Base-by-base conservation (phyloP, 2,329 filamentous ascomycete species). In the Metarhizium humberi region DNA sequence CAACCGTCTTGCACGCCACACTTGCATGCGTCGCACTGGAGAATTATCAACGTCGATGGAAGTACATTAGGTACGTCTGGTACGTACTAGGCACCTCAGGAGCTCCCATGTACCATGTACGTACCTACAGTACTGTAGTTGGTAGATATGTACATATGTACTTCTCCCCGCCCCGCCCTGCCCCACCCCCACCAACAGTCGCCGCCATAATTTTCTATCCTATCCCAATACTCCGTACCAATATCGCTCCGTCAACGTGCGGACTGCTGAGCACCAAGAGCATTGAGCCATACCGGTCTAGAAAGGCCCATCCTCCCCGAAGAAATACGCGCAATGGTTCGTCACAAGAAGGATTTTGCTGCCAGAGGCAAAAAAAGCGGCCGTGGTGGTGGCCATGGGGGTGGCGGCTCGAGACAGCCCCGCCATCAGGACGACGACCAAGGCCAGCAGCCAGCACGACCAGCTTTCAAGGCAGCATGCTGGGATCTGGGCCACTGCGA, bases 401-500 rank as follows among this genome's bases (percentile, higher is more conserved):
- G 55, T 46, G 60, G 64, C 13, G 53, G 47, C 48, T 51, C 50
- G 6, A 49, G 51, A 61, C 75, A 78, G 59, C 76, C 78, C 58
- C 74, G 78, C 57, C 78, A 78, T 61, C 75, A 69, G 61, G 32
- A 34, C 32, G 32, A 6, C 54, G 66, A 53, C 48, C 52, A 56
- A 42, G 53, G 57, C 38, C 52, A 62, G 50, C 59, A 65, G 55
- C 56, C 64, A 54, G 58, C 65, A 51, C 80, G 64, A 60, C 84
- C 73, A 43, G 66, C 75, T 25, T 96, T 92, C 80, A 95, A 95
- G 73, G 92, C 94, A 51, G 94, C 92, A 57, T 96, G 92, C 71
- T 99, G 94, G 94, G 94, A 99, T 67, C 79, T 99, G 38, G 92
- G 92, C 59, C 94, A 99, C 75, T 99, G 94, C 76, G 94, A 99